Base-by-base conservation (phyloP, 192 early-diverging fungal species). In the Cetraspora pellucida region DNA sequence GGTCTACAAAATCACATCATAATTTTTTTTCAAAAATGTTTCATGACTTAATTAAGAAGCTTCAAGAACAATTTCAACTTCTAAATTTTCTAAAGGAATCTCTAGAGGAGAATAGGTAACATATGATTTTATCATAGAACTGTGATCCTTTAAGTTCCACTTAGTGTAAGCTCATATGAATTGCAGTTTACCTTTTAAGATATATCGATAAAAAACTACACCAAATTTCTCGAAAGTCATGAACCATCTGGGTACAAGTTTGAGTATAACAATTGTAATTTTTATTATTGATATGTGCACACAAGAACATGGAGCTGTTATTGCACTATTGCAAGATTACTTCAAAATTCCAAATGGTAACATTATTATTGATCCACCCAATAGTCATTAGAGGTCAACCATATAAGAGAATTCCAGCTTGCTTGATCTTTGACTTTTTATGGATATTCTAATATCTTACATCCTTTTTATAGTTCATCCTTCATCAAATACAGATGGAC, bases 101-200 rank as follows among this genome's bases (percentile, higher is more conserved):
- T 60, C 19, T 60, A 60, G 58, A 60, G 58, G 58, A 60, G 58
- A 60, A 60, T 60, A 60, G 58, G 58, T 60, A 61, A 61, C 59
- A 61, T 61, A 61, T 61, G 59, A 28, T 61, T 61, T 61, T 61
- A 61, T 49, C 46, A 49, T 49, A 49, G 46, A 59, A 68, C 45
- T 68, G 43, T 72, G 70, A 58, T 17, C n/a, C n/a, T n/a, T n/a
- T 66, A 66, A 66, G 47, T 49, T 49, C 68, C 46, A 52, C 68
- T 50, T 47, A 70, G 68, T 46, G 68, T 52, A 54, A 37, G n/a
- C n/a, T n/a, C n/a, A n/a, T n/a, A n/a, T n/a, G n/a, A n/a, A n/a
- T 67, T 67, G 69, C 69, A 70, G 68, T 70, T 70, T 70, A 70
- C 49, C 69, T 71, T 54, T 71, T 52, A 2, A 71, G 69, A 71